Evolutionary conservation across 192 early-diverging fungal species (phyloP).

Genomic region (Coemansia sp.): DNA sequence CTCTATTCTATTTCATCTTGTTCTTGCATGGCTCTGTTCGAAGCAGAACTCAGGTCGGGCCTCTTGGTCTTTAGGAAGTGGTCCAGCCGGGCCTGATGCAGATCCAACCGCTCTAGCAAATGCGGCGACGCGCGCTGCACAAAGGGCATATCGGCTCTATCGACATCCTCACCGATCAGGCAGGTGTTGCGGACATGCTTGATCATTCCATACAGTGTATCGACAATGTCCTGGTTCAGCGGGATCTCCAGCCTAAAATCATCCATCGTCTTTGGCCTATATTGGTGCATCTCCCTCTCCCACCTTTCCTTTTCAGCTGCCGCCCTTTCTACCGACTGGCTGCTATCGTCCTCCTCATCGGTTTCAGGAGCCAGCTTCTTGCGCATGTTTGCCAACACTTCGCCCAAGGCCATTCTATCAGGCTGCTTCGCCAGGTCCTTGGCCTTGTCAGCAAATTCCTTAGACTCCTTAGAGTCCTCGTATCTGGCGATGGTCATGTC

Average conservation of each 20-base stretch:
- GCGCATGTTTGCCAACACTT: neutral
- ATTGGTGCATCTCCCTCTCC: too few relatives aligned
- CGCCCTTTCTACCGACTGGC: neutral
- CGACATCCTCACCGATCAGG: constrained; percentile 3
- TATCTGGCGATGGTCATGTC: constrained; percentile 28
- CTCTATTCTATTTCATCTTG: neutral
- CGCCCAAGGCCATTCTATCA: neutral
- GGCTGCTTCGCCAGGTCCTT: constrained; percentile 3
- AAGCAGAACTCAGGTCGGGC: constrained; percentile 19
- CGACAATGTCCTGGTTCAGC: constrained; percentile 28
- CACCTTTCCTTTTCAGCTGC: neutral
- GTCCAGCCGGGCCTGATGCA: constrained; percentile 35
- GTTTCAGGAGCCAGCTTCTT: neutral
- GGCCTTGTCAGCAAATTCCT: constrained; percentile 1
- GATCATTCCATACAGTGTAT: constrained; percentile 28
- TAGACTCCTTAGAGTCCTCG: constrained; percentile 10
- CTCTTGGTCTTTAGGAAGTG: constrained; percentile 10
- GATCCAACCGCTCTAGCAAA: constrained; percentile 14
- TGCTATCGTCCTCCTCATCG: constrained; percentile 1
- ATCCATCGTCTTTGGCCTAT: constrained; percentile 35
- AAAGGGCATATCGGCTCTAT: constrained; percentile 21
- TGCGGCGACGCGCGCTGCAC: constrained; percentile 18
- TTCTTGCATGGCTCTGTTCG: neutral
- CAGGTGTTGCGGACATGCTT: constrained; percentile 20
- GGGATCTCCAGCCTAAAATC: constrained; percentile 23